A percentile compares a stretch with the other conserved stretches of the same genome.
Conservation (phyloP, 345 rosid species). For the Geranium rotundifolium region DNA sequence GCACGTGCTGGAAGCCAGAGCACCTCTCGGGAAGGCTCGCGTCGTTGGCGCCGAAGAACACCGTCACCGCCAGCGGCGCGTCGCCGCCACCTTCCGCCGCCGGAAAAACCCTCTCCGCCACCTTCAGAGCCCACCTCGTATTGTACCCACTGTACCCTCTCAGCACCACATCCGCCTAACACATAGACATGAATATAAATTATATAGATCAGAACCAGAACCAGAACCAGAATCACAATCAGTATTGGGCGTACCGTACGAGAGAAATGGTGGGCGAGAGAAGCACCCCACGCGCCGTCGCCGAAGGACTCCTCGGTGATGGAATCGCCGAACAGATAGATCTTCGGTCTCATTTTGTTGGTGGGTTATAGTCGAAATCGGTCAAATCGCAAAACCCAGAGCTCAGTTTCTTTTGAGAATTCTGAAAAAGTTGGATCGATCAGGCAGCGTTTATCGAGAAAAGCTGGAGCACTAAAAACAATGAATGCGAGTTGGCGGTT, state of each 20-base stretch:
- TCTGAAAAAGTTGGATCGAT: no score
- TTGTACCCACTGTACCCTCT: slow-evolving; percentile 81
- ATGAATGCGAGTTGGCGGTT: no score
- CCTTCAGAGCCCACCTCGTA: slow-evolving; percentile 77
- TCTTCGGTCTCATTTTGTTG: slow-evolving; percentile 52
- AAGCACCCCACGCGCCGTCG: slow-evolving; percentile 76
- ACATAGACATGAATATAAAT: neutral
- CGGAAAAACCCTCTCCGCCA: slow-evolving; percentile 46
- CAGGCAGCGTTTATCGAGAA: no score
- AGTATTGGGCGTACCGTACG: slow-evolving; percentile 43
- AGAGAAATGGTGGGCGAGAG: slow-evolving; percentile 61
- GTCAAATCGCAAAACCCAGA: no score
- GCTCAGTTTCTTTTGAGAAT: no score
- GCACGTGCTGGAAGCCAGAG: slow-evolving; percentile 85
- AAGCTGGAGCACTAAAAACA: no score
- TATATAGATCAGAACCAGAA: neutral
- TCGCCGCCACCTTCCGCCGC: slow-evolving; percentile 14
- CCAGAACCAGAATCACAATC: neutral
- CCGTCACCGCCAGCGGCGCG: slow-evolving; percentile 49
- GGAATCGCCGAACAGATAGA: slow-evolving; percentile 80
- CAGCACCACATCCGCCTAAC: slow-evolving; percentile 54
- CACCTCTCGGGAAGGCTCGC: slow-evolving; percentile 73
- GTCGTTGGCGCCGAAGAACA: slow-evolving; percentile 91
- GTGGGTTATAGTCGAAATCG: no score
- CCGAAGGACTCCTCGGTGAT: slow-evolving; percentile 71